These are phyloP conservation scores for Vaccinium vitisidaea DNA, from an alignment of 148 eudicot genomes.

Conservation along the genomic window DNA sequence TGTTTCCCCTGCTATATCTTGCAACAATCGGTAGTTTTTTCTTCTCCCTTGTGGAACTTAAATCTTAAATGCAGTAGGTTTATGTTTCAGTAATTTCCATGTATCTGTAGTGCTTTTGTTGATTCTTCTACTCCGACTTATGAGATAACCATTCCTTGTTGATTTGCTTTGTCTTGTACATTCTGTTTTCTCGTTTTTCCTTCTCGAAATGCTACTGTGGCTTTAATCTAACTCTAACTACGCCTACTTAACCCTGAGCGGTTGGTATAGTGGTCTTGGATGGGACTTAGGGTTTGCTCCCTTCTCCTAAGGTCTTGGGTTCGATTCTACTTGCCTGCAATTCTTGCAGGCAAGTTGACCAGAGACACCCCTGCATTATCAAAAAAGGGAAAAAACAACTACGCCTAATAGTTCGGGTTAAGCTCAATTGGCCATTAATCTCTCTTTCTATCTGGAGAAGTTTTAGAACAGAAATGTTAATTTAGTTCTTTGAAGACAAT, in stretches of 20 bases:
- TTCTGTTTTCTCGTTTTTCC: neutral
- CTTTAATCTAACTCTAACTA: neutral
- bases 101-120: neutral
- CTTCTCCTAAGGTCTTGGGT: neutral
- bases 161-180: conserved; percentile 7
- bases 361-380: neutral
- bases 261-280: neutral
- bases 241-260: neutral
- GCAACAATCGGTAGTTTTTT: neutral
- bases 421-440: neutral
- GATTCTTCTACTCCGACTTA: neutral
- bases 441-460: neutral
- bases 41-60: neutral
- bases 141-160: neutral
- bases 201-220: neutral
- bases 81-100: neutral
- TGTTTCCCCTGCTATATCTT: neutral
- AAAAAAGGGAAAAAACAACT: neutral
- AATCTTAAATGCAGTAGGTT: neutral
- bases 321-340: too few species aligned
- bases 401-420: neutral
- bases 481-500: neutral
- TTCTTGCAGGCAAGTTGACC: neutral
- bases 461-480: neutral
- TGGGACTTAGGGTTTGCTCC: neutral